Percentiles rank a stretch among this genome's conserved stretches.
Evolutionary conservation across 768 basidiomycete genomes (phyloP).

Genomic region (Panaeolus papilionaceus): DNA sequence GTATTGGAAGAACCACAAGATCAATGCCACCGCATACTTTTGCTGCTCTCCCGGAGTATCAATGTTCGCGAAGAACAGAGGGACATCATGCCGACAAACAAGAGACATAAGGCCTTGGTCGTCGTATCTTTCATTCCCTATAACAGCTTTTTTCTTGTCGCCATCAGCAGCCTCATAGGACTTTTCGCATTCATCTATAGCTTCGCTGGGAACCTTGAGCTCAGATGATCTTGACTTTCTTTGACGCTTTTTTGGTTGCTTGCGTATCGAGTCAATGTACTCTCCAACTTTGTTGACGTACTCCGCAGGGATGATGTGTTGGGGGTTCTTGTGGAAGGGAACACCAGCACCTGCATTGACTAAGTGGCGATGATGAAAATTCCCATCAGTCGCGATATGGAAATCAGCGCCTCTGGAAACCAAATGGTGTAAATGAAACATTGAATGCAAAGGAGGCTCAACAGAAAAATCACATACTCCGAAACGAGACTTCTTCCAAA

Average conservation of each 20-base stretch:
- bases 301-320: constrained; percentile 21
- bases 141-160: constrained; percentile 29
- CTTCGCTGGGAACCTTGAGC: constrained; percentile 34
- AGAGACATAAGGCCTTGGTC: constrained; percentile 44
- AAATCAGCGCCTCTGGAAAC: constrained; percentile 40
- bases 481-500: constrained; percentile 30
- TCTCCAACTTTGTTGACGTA: constrained; percentile 37
- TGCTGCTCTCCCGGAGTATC: constrained; percentile 33
- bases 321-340: constrained; percentile 17
- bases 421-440: not conserved
- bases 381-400: constrained; percentile 43
- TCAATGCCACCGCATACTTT: constrained; percentile 41
- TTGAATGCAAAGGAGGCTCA: not conserved
- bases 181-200: constrained; percentile 41
- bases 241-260: constrained; percentile 10
- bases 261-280: constrained; percentile 29
- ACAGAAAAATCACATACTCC: constrained; percentile 24
- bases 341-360: constrained; percentile 20
- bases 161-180: constrained; percentile 37
- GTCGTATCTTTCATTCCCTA: constrained; percentile 31
- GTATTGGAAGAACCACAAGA: constrained; percentile 24
- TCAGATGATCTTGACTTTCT: constrained; percentile 19
- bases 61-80: constrained; percentile 45
- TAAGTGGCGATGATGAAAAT: constrained; percentile 44
- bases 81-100: constrained; percentile 44